Conservation (phyloP, 495 filamentous ascomycete species). For the Amorphotheca resinae region DNA sequence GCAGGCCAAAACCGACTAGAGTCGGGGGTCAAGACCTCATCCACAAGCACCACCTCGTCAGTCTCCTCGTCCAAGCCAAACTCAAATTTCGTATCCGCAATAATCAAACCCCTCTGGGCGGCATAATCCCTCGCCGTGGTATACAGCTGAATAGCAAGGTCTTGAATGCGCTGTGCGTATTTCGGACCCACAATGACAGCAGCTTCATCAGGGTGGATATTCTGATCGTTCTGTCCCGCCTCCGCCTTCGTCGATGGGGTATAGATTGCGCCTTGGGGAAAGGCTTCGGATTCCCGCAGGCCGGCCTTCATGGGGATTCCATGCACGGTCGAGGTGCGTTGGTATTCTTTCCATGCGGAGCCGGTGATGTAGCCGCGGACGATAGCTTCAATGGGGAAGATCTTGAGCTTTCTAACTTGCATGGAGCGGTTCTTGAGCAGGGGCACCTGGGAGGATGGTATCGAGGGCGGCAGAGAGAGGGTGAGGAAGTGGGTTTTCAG, state of each 20-base stretch:
- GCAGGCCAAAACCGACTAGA: constrained; percentile 82
- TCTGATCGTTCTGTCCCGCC: constrained; percentile 74
- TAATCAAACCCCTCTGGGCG: constrained; percentile 68
- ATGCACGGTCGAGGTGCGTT: constrained; percentile 65
- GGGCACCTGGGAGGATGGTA: constrained; percentile 34
- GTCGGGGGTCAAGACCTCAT: constrained; percentile 83
- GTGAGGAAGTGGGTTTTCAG: constrained; percentile 69
- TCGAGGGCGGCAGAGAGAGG: constrained; percentile 46
- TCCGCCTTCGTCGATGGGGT: constrained; percentile 90
- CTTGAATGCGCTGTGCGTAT: constrained; percentile 63
- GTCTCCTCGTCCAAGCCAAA: constrained; percentile 60
- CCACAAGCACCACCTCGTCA: constrained; percentile 69
- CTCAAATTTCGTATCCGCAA: constrained; percentile 83
- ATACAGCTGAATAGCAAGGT: constrained; percentile 62
- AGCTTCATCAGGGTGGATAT: constrained; percentile 68
- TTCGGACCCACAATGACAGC: constrained; percentile 56
- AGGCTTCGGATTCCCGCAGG: constrained; percentile 56
- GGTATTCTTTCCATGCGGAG: constrained; percentile 77
- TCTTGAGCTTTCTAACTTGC: constrained; percentile 64
- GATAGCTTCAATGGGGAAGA: constrained; percentile 84
- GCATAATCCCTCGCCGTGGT: constrained; percentile 63
- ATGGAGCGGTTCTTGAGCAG: constrained; percentile 60
- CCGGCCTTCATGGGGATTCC: constrained; percentile 56
- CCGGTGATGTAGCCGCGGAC: constrained; percentile 93
- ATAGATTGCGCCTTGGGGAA: constrained; percentile 63